These are phyloP conservation scores for Dryadomyces sulphureus DNA, from an alignment of 2,329 filamentous ascomycete species.

Conservation along the genomic window DNA sequence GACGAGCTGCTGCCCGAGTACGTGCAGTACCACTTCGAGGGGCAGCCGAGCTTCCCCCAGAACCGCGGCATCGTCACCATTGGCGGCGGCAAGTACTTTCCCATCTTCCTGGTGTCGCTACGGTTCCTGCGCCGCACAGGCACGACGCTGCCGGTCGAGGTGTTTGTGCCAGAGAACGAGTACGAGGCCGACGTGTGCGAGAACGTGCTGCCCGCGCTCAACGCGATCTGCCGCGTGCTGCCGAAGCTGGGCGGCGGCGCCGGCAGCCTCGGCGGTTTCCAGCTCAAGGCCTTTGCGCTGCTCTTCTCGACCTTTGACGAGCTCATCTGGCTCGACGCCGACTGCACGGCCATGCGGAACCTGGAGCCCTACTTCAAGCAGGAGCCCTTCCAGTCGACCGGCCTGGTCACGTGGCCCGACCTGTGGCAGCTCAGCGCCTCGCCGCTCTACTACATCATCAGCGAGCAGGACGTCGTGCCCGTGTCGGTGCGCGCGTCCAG, in stretches of 20 bases:
- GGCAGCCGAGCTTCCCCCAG: not conserved
- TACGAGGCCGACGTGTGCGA: slow-evolving; percentile 19
- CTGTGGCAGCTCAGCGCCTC: slow-evolving; percentile 29
- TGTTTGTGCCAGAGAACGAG: slow-evolving; percentile 19
- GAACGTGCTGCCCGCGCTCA: slow-evolving; percentile 15
- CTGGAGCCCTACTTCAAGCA: slow-evolving; percentile 27
- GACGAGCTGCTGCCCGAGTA: not conserved
- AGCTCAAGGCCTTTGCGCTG: slow-evolving; percentile 41
- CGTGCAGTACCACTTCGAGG: not conserved
- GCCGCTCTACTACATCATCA: slow-evolving; percentile 28
- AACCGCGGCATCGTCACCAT: slow-evolving; percentile 33
- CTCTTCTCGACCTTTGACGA: slow-evolving; percentile 45
- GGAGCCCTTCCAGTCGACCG: slow-evolving; percentile 33
- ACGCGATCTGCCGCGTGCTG: slow-evolving; percentile 19
- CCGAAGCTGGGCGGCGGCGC: slow-evolving; percentile 12
- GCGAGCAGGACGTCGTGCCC: slow-evolving; percentile 18
- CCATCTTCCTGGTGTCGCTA: slow-evolving; percentile 31
- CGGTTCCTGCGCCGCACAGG: slow-evolving; percentile 35
- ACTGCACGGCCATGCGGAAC: slow-evolving; percentile 31
- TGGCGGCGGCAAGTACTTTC: slow-evolving; percentile 31
- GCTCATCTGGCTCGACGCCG: slow-evolving; percentile 42
- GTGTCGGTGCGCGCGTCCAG: slow-evolving; percentile 20
- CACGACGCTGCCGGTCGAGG: slow-evolving; percentile 30
- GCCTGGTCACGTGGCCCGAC: slow-evolving; percentile 43
- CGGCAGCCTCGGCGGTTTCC: slow-evolving; percentile 24